Evolutionary conservation across 164 flowering plant species (phyloP).

Genomic region (Nymphaea colorata): DNA sequence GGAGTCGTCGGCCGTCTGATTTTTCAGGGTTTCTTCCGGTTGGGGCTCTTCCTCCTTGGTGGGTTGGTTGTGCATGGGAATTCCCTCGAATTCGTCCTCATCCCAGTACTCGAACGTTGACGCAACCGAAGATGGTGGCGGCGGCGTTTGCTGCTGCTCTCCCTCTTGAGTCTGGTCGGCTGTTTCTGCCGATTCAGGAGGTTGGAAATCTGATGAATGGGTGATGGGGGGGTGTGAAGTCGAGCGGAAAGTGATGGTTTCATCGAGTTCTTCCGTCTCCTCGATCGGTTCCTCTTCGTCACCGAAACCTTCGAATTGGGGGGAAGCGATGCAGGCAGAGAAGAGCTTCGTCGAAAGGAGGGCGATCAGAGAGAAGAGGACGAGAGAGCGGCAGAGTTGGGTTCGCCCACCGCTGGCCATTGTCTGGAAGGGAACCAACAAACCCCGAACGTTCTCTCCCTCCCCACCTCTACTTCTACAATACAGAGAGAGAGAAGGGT

Average conservation of each 20-base stretch:
- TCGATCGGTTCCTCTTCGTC: slow-evolving; percentile 33
- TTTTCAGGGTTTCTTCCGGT: background rate
- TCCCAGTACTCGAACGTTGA: slow-evolving; percentile 74
- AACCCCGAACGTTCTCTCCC: too few species aligned
- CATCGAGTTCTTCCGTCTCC: background rate
- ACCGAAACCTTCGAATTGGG: slow-evolving; percentile 84
- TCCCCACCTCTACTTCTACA: too few species aligned
- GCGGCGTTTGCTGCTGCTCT: background rate
- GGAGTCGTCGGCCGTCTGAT: slow-evolving; percentile 5
- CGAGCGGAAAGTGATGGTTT: slow-evolving; percentile 12
- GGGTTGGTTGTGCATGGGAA: slow-evolving; percentile 22
- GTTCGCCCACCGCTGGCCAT: background rate
- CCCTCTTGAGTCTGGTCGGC: background rate
- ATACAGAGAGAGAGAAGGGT: too few species aligned
- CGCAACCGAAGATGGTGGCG: slow-evolving; percentile 18
- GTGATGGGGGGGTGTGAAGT: slow-evolving; percentile 36
- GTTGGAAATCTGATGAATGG: slow-evolving; percentile 14
- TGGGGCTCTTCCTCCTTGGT: background rate
- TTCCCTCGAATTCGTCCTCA: slow-evolving; percentile 93
- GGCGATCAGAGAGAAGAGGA: background rate
- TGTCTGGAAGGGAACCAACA: background rate
- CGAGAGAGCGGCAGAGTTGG: background rate
- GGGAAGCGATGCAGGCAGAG: background rate
- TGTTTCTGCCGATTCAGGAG: slow-evolving; percentile 17
- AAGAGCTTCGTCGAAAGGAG: background rate